Conservation (phyloP, 192 early-diverging fungal genomes). For the Backusella luteola region DNA sequence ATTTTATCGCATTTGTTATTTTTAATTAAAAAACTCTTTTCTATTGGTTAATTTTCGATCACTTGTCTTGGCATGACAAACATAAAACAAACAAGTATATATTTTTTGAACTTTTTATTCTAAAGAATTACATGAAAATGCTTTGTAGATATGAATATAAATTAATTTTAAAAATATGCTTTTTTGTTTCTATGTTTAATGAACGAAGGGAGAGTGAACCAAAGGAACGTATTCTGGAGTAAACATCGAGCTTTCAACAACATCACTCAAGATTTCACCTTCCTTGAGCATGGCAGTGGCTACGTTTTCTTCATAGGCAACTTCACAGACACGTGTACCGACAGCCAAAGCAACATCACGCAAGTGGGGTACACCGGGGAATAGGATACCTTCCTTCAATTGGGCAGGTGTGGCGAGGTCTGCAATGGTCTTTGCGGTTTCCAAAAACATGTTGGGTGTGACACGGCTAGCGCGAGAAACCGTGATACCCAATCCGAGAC, state of each 20-base stretch:
- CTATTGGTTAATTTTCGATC: neutral
- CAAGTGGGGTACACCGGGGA: constrained; percentile 48
- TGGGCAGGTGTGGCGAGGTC: constrained; percentile 48
- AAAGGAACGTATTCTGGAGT: constrained; percentile 49
- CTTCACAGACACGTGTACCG: constrained; percentile 50
- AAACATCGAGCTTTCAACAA: constrained; percentile 54
- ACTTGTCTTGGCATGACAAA: neutral
- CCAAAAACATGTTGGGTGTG: constrained; percentile 53
- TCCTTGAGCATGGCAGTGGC: constrained; percentile 41
- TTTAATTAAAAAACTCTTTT: neutral
- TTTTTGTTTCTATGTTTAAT: neutral
- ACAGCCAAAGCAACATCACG: constrained; percentile 47
- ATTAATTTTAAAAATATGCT: constrained; percentile 5
- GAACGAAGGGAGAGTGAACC: constrained; percentile 23
- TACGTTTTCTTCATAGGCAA: constrained; percentile 49
- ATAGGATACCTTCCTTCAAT: constrained; percentile 48
- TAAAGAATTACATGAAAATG: neutral
- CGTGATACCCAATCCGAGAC: constrained; percentile 53
- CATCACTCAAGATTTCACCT: constrained; percentile 42
- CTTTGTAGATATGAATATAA: neutral
- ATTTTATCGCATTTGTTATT: too few species aligned
- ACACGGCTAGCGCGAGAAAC: constrained; percentile 48
- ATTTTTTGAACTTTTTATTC: neutral
- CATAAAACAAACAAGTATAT: neutral
- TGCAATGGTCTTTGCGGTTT: constrained; percentile 52